Conservation (phyloP, 352 stramenopile species). For the Phytophthora lateralis region DNA sequence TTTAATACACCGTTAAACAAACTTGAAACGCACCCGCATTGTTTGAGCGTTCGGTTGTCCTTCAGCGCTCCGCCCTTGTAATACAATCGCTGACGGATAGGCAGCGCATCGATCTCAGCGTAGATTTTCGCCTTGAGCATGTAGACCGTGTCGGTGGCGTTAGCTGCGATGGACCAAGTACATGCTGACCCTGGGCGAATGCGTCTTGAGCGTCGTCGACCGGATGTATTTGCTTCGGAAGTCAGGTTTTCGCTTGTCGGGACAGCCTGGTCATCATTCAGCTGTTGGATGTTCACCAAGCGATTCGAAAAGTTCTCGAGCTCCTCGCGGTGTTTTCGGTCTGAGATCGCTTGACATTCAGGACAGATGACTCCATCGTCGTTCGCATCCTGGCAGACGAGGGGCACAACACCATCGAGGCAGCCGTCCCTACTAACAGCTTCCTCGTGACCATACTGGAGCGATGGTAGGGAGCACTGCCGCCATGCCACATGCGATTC, state of each 20-base stretch:
- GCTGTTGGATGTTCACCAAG: slow-evolving; percentile 63
- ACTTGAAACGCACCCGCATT: slow-evolving; percentile 54
- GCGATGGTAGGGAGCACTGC: slow-evolving; percentile 45
- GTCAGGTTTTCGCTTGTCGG: slow-evolving; percentile 50
- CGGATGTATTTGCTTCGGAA: slow-evolving; percentile 39
- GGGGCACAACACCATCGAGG: slow-evolving; percentile 33
- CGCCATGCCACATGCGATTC: slow-evolving; percentile 46
- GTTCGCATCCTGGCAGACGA: slow-evolving; percentile 38
- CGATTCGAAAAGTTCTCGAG: slow-evolving; percentile 71
- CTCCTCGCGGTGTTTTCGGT: slow-evolving; percentile 49
- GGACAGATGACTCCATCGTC: slow-evolving; percentile 43
- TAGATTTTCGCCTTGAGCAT: slow-evolving; percentile 83
- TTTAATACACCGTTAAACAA: background rate
- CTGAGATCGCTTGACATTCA: slow-evolving; percentile 53
- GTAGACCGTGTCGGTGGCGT: slow-evolving; percentile 72
- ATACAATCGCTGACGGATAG: slow-evolving; percentile 74
- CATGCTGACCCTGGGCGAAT: slow-evolving; percentile 57
- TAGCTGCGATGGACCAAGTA: slow-evolving; percentile 58
- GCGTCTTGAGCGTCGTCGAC: slow-evolving; percentile 67
- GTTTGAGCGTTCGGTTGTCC: slow-evolving; percentile 62
- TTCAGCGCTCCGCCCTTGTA: slow-evolving; percentile 65
- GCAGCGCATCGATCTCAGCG: slow-evolving; percentile 67
- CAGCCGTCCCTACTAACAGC: slow-evolving; percentile 20
- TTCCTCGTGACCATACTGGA: slow-evolving; percentile 38
- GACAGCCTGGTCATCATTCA: slow-evolving; percentile 60